A percentile compares a stretch with the other conserved stretches of the same genome.
These are phyloP conservation scores for Lumnitzera littorea DNA, from an alignment of 345 rosid genomes.

Conservation along the genomic window DNA sequence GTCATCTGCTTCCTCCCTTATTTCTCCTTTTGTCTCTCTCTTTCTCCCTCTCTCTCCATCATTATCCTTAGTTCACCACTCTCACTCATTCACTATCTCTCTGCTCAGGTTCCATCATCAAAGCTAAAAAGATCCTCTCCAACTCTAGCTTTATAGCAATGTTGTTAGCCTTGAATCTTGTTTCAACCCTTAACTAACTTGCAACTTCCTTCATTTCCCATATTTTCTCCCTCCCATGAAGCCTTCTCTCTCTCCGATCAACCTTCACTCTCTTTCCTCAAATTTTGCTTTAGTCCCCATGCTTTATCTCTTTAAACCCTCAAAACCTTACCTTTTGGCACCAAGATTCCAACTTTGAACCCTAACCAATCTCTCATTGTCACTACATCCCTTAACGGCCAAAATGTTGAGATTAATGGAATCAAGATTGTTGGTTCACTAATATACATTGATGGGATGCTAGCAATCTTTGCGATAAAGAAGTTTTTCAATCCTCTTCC, in stretches of 20 bases:
- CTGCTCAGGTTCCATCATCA: conserved; percentile 15
- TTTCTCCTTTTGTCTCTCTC: too few species aligned
- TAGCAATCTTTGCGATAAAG: conserved; percentile 25
- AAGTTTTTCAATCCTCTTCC: conserved; percentile 24
- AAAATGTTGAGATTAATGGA: conserved; percentile 15
- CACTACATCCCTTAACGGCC: conserved; percentile 13
- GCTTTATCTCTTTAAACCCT: conserved; percentile 19
- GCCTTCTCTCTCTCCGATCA: conserved; percentile 27
- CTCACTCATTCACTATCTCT: too few species aligned
- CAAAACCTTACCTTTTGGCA: conserved; percentile 17
- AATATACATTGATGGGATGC: conserved; percentile 27
- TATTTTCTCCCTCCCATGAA: conserved; percentile 34
- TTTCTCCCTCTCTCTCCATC: too few species aligned
- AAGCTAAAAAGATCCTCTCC: conserved; percentile 22
- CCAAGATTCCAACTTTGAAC: conserved; percentile 27
- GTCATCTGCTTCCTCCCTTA: too few species aligned
- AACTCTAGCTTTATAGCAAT: conserved; percentile 28
- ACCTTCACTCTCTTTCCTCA: conserved; percentile 29
- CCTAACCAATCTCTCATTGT: conserved; percentile 24
- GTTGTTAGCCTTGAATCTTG: conserved; percentile 26
- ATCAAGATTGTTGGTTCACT: conserved; percentile 18
- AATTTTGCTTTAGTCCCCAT: conserved; percentile 27
- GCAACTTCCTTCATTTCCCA: conserved; percentile 23
- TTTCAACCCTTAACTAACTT: conserved; percentile 15
- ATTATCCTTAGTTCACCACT: too few species aligned